These are phyloP conservation scores for Phallus indusiatus DNA, from an alignment of 768 basidiomycete species.

Conservation along the genomic window DNA sequence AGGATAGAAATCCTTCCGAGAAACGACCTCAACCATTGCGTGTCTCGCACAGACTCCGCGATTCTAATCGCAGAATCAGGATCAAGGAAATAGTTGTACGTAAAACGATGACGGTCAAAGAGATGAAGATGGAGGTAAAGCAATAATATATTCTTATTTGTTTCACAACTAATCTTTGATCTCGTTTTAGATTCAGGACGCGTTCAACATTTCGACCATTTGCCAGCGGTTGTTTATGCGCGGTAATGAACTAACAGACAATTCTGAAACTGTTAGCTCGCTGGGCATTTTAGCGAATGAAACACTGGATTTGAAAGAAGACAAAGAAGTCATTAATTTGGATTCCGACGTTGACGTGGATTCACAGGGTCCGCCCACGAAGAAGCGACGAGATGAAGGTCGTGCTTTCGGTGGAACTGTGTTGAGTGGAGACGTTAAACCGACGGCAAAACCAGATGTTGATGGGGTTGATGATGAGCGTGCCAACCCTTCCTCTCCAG, in stretches of 20 bases:
- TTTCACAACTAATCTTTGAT: not conserved
- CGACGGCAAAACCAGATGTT: constrained; percentile 10
- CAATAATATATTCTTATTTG: not conserved
- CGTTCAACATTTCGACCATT: constrained; percentile 61
- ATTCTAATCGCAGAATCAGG: constrained; percentile 39
- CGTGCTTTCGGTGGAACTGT: constrained; percentile 69
- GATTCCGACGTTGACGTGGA: constrained; percentile 45
- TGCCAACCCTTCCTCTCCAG: constrained; percentile 11
- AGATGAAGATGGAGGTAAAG: constrained; percentile 65
- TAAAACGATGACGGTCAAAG: constrained; percentile 64
- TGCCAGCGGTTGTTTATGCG: constrained; percentile 62
- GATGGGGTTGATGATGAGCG: constrained; percentile 10
- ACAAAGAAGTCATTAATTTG: constrained; percentile 31
- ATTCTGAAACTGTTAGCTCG: constrained; percentile 37
- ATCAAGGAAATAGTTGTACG: constrained; percentile 41
- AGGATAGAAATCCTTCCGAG: not conserved
- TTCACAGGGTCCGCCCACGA: constrained; percentile 34
- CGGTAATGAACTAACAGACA: constrained; percentile 57
- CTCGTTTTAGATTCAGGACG: constrained; percentile 46
- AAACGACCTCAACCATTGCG: not conserved
- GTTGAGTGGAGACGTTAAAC: constrained; percentile 37
- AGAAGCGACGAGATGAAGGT: constrained; percentile 46
- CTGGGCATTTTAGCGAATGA: constrained; percentile 53
- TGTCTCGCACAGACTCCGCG: constrained; percentile 56
- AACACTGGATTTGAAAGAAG: constrained; percentile 55